A percentile compares a stretch with the other conserved stretches of the same genome.
Conservation (phyloP, 148 eudicot genomes). For the Bassia scoparia region DNA sequence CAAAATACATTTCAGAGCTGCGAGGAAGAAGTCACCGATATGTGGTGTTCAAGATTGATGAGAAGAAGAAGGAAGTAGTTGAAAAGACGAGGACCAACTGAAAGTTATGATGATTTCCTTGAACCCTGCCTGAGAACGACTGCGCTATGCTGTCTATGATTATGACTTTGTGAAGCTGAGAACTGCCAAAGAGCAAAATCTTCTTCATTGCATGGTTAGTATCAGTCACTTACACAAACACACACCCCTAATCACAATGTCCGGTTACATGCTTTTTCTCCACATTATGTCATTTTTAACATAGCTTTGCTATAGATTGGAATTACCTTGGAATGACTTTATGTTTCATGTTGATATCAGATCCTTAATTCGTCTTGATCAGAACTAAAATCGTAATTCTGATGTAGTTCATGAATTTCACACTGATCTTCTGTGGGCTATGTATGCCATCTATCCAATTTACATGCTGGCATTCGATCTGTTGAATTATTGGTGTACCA, state of each 20-base stretch:
- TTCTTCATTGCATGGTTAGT: constrained; percentile 74
- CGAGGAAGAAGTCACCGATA: constrained; percentile 73
- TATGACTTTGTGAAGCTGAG: constrained; percentile 65
- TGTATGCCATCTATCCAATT: not conserved
- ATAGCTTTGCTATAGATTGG: not conserved
- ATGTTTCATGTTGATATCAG: not conserved
- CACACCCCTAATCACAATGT: not conserved
- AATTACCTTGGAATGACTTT: not conserved
- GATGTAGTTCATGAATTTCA: too few relatives aligned
- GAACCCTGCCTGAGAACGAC: constrained; percentile 75
- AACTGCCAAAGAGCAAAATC: constrained; percentile 74
- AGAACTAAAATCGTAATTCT: too few relatives aligned
- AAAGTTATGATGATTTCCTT: constrained; percentile 70
- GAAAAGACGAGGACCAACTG: constrained; percentile 66
- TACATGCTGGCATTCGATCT: not conserved
- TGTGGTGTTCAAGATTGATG: constrained; percentile 71
- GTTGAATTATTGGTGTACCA: not conserved
- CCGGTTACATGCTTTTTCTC: not conserved
- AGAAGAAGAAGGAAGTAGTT: constrained; percentile 68
- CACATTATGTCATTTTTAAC: too few relatives aligned
- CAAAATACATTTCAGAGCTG: constrained; percentile 60
- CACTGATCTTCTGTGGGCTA: too few relatives aligned
- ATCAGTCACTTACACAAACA: too few relatives aligned
- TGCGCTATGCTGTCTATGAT: constrained; percentile 79
- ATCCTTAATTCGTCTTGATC: not conserved